A percentile compares a stretch with the other conserved stretches of the same genome.
Conservation (phyloP, 345 rosid species). For the Melastoma malabathricum region DNA sequence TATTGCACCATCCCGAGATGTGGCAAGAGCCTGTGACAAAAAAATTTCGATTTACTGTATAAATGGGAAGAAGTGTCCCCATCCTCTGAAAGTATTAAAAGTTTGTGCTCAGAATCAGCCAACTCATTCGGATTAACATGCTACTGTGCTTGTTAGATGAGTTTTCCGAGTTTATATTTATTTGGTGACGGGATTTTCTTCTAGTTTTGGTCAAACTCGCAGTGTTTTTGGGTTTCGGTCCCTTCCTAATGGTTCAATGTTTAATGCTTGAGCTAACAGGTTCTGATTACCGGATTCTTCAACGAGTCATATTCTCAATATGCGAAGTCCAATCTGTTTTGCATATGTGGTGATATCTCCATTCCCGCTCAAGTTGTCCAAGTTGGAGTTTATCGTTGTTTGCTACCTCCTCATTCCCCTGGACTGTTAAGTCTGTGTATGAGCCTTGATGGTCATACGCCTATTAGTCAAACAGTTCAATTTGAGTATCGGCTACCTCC, state of each 20-base stretch:
- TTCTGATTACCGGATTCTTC: conserved; percentile 55
- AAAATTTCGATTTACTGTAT: too few relatives aligned
- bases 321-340: conserved; percentile 43
- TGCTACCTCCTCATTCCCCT: conserved; percentile 49
- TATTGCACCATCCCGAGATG: too few relatives aligned
- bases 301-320: conserved; percentile 39
- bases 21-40: too few relatives aligned
- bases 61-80: too few relatives aligned
- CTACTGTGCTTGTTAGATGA: too few relatives aligned
- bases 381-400: conserved; percentile 78
- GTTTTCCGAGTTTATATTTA: too few relatives aligned
- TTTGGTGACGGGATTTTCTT: too few relatives aligned
- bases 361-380: conserved; percentile 54
- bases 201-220: too few relatives aligned
- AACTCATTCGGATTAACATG: too few relatives aligned
- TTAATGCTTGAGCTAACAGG: conserved; percentile 4
- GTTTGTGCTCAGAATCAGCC: too few relatives aligned
- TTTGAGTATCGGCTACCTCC: conserved; percentile 56
- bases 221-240: not conserved
- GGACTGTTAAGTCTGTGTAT: conserved; percentile 52
- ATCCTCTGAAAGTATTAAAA: too few relatives aligned
- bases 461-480: conserved; percentile 61
- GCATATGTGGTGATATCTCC: conserved; percentile 58
- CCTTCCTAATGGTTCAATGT: conserved; percentile 28
- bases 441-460: conserved; percentile 66